A percentile compares a stretch with the other conserved stretches of the same genome.
Conservation (phyloP, 768 basidiomycete species). For the Boletus eberwhitei region DNA sequence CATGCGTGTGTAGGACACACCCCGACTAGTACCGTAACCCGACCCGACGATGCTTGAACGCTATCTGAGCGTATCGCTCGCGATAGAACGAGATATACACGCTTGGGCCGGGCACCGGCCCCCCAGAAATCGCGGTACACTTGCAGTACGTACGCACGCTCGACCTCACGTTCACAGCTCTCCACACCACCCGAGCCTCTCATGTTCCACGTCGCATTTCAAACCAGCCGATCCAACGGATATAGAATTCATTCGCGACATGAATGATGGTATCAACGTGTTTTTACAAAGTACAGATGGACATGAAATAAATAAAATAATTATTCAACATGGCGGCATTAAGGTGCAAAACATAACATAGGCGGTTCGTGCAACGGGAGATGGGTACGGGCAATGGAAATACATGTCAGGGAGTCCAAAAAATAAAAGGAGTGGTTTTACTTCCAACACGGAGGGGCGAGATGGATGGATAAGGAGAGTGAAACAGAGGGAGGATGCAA, state of each 20-base stretch:
- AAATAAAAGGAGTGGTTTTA: slow-evolving; percentile 4
- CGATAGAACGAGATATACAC: too few species aligned
- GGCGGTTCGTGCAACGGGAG: neutral
- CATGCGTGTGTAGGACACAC: too few species aligned
- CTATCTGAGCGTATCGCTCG: too few species aligned
- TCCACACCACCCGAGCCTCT: too few species aligned
- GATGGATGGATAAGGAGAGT: too few species aligned
- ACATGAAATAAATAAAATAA: slow-evolving; percentile 14
- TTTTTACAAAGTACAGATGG: neutral
- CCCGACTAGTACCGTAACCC: too few species aligned
- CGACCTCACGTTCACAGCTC: too few species aligned
- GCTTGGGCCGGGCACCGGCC: too few species aligned
- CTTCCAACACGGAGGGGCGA: neutral
- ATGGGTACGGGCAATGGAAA: neutral
- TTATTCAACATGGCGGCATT: neutral
- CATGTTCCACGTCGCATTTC: neutral
- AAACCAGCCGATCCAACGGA: neutral
- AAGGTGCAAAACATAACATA: neutral
- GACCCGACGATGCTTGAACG: too few species aligned
- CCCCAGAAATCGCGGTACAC: too few species aligned
- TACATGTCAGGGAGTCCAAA: neutral
- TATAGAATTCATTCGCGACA: neutral
- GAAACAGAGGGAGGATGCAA: neutral
- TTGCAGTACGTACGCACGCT: too few species aligned
- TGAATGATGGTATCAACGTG: slow-evolving; percentile 1